These are phyloP conservation scores for Suhomyces bokatorum DNA, from an alignment of 1,139 yeast species.

Conservation along the genomic window DNA sequence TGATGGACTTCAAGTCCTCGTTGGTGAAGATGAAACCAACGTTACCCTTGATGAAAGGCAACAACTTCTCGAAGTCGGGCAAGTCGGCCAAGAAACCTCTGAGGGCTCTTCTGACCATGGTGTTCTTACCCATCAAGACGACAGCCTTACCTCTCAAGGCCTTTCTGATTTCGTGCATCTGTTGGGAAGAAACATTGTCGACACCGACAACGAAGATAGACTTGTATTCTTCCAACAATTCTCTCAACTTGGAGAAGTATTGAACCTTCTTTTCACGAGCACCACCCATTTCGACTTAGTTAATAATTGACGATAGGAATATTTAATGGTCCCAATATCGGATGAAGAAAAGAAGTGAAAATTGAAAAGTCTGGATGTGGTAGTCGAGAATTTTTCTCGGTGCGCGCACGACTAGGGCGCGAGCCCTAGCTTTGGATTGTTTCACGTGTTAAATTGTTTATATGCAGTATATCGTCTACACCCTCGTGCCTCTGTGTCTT, in stretches of 20 bases:
- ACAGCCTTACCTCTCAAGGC: constrained; percentile 92
- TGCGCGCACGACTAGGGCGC: constrained; percentile 8
- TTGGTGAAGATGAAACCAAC: constrained; percentile 99
- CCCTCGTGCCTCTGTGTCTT: neutral
- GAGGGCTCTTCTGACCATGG: constrained; percentile 99
- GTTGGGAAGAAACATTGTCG: constrained; percentile 99
- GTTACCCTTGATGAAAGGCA: constrained; percentile 96
- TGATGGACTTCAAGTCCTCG: constrained; percentile 85
- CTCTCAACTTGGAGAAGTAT: constrained; percentile 94
- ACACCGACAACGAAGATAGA: constrained; percentile 98
- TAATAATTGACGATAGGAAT: constrained; percentile 77
- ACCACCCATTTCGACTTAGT: constrained; percentile 99
- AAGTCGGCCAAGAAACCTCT: constrained; percentile 91
- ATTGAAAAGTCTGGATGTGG: constrained; percentile 3
- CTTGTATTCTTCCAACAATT: constrained; percentile 94
- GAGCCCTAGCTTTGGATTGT: constrained; percentile 2
- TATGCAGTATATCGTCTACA: neutral
- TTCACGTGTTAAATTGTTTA: neutral
- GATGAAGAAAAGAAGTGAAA: constrained; percentile 1
- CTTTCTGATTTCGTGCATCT: constrained; percentile 99
- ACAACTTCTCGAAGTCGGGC: constrained; percentile 93
- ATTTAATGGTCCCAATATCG: constrained; percentile 68
- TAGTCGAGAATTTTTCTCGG: constrained; percentile 10
- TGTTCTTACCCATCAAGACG: constrained; percentile 99
- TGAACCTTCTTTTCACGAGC: constrained; percentile 95